Base-by-base conservation (phyloP, 1,139 yeast species). In the Yamadazyma dendronema region DNA sequence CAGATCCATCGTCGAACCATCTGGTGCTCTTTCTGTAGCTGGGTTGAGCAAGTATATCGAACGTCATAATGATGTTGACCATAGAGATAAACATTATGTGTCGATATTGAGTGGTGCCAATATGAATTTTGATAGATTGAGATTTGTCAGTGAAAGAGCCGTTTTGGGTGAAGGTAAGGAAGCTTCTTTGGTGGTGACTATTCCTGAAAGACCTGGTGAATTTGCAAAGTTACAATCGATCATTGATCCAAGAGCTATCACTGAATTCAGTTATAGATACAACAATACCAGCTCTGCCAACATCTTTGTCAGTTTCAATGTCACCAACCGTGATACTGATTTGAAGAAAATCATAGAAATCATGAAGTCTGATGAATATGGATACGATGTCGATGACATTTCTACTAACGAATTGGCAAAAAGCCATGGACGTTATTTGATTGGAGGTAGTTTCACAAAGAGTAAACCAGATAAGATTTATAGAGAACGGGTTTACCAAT, bases 91-190 rank as follows among this genome's bases (percentile, higher is more conserved):
- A 45, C 79, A 87, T 0, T 90, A 88, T 53, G 86, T 87, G 21
- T 94, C 97, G 7, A 74, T 94, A 19, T 70, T 92, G 39, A 85
- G 95, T 25, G 52, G 99, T 42, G 99, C 99, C 26, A 92, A 92
- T 63, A 90, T 92, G 96, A 92, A 94, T 65, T 92, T 92, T 58
- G 98, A 90, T 62, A 77, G 99, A 53, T 72, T 92, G 50, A 77
- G 99, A 57, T 92, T 92, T 61, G 97, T 92, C n/a, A 81, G 96
- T 43, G 99, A 92, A 65, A 83, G 99, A 62, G 97, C 98, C 4
- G 95, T 88, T 39, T 75, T 92, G 19, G 99, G 98, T 66, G 97
- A 92, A 61, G 98, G 97, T 38, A 86, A 84, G 51, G 99, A 92
- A 66, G 96, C 89, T 9, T 92, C 95, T 48, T 73, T 92, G 67